These are phyloP conservation scores for Solanum neorickii DNA, from an alignment of 257 asterid genomes.

Conservation along the genomic window DNA sequence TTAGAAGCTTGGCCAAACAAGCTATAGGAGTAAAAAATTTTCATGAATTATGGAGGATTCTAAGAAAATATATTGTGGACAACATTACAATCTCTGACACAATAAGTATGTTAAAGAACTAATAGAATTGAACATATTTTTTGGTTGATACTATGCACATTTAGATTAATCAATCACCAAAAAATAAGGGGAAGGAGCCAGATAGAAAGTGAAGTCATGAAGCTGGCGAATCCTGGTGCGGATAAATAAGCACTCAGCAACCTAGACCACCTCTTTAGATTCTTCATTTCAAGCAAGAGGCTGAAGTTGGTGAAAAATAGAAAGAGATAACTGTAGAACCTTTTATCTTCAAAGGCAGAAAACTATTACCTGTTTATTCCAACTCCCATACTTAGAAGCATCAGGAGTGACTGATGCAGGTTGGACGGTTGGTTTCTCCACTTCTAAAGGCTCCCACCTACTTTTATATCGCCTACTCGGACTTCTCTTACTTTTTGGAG, in stretches of 20 bases:
- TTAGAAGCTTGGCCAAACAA: too few species aligned
- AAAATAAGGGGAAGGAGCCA: background rate
- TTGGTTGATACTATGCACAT: background rate
- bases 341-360: background rate
- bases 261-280: background rate
- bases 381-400: constrained; percentile 49
- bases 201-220: background rate
- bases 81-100: background rate
- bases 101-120: background rate
- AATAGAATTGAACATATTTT: background rate
- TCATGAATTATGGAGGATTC: background rate
- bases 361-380: constrained; percentile 69
- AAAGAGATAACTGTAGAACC: background rate
- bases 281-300: background rate
- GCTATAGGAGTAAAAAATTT: background rate
- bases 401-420: constrained; percentile 28
- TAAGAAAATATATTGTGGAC: background rate
- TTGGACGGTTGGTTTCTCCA: constrained; percentile 48
- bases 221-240: background rate
- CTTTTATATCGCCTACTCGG: constrained; percentile 86
- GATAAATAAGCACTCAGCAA: background rate
- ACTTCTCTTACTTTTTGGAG: constrained; percentile 54
- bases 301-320: background rate
- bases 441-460: constrained; percentile 91
- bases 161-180: background rate